Evolutionary conservation across 805 yeast genomes (phyloP).

Genomic region (Starmerella vaccinii): DNA sequence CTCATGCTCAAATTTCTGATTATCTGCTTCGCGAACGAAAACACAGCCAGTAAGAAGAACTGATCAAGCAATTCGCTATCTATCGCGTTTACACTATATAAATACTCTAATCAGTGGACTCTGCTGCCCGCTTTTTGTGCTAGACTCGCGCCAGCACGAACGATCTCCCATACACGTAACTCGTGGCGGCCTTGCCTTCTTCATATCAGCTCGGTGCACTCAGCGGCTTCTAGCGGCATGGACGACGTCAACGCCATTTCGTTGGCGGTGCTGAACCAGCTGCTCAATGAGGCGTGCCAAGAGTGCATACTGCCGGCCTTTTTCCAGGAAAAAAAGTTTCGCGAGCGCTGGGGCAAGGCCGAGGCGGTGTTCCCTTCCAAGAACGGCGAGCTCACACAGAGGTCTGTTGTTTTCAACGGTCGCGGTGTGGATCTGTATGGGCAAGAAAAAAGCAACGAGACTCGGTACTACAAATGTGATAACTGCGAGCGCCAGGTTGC

Average conservation of each 20-base stretch:
- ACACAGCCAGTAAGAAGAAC: too few relatives aligned
- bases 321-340: conserved; percentile 28
- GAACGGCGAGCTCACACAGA: conserved; percentile 21
- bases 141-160: too few relatives aligned
- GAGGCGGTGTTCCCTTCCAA: conserved; percentile 18
- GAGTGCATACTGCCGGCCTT: conserved; percentile 31
- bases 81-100: too few relatives aligned
- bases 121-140: too few relatives aligned
- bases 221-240: neutral
- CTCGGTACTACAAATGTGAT: conserved; percentile 61
- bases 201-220: neutral
- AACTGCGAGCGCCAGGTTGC: conserved; percentile 81
- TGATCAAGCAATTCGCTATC: too few relatives aligned
- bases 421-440: conserved; percentile 37
- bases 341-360: conserved; percentile 31
- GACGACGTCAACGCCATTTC: conserved; percentile 3
- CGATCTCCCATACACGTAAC: neutral
- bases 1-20: too few relatives aligned
- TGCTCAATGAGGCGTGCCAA: conserved; percentile 29
- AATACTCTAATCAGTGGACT: too few relatives aligned
- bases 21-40: too few relatives aligned
- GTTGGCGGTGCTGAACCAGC: conserved; percentile 14
- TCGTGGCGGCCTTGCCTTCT: neutral
- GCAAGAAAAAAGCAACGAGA: conserved; percentile 38
- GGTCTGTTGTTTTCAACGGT: conserved; percentile 20